Evolutionary conservation across 441 rosid species (phyloP).

Genomic region (Jatropha multifida): DNA sequence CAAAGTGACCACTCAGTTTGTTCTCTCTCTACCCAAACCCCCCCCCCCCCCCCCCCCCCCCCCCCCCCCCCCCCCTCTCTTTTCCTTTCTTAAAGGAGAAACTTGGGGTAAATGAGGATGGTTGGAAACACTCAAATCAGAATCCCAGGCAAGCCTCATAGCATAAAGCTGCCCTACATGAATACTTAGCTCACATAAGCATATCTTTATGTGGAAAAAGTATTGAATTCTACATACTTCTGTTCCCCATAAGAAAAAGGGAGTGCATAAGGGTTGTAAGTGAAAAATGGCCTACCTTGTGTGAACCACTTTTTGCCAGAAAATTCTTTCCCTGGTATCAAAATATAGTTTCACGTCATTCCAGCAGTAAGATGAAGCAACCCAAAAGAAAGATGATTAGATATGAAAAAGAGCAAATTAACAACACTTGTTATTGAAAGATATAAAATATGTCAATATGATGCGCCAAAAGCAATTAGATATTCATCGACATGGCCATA

Average conservation of each 20-base stretch:
- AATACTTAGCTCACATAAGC: background rate
- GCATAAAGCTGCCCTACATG: background rate
- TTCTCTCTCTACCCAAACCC: background rate
- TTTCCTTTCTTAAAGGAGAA: background rate
- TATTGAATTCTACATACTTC: background rate
- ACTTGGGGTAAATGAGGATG: background rate
- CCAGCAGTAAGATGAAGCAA: conserved; percentile 11
- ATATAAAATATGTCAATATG: conserved; percentile 4
- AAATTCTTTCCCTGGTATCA: conserved; percentile 50
- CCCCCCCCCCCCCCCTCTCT: background rate
- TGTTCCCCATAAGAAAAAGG: background rate
- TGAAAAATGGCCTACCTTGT: conserved; percentile 45
- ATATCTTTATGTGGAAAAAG: background rate
- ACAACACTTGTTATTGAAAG: background rate
- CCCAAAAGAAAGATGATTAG: background rate
- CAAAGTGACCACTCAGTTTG: background rate
- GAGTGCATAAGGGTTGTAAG: background rate
- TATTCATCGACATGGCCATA: background rate
- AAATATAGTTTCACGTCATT: conserved; percentile 25
- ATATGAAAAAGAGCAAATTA: conserved; percentile 9
- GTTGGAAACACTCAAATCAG: background rate
- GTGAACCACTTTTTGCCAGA: conserved; percentile 56
- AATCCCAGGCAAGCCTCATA: background rate
- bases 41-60: no score
- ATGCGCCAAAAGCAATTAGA: background rate